phyloP scores from a whole-genome alignment of 2,329 filamentous ascomycete species.

The Aureobasidium sp. region DNA sequence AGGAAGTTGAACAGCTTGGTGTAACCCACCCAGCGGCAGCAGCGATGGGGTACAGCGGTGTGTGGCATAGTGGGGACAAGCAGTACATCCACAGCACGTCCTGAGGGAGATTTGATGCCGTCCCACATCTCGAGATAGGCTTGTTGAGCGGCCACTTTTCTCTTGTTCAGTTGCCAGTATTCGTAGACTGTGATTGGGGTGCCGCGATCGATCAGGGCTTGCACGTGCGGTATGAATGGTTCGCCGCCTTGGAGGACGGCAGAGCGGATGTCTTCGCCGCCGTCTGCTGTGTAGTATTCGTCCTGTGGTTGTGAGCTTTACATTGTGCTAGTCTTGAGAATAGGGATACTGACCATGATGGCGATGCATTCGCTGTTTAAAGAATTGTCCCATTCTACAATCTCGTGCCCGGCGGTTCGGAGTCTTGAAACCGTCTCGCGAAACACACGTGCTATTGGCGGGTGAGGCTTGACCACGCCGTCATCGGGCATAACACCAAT shows the following conservation, averaged over 20 bases:
- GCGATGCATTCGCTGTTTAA: conserved; percentile 50
- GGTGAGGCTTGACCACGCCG: conserved; percentile 23
- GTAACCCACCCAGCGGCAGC: conserved; percentile 26
- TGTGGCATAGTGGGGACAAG: conserved; percentile 57
- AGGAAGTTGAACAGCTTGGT: conserved; percentile 29
- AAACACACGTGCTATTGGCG: conserved; percentile 21
- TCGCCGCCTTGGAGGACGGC: conserved; percentile 52
- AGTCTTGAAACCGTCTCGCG: conserved; percentile 17
- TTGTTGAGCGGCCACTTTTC: conserved; percentile 48
- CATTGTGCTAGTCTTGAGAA: background rate
- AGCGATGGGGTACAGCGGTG: conserved; percentile 43
- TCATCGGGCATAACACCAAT: conserved; percentile 24
- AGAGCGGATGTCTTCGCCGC: conserved; percentile 54
- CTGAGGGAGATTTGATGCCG: conserved; percentile 37
- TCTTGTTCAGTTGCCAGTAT: conserved; percentile 61
- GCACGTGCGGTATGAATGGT: conserved; percentile 53
- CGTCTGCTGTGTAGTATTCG: conserved; percentile 55
- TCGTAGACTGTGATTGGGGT: conserved; percentile 53
- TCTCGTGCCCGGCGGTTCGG: conserved; percentile 34
- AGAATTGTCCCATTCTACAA: conserved; percentile 33
- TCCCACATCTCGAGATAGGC: conserved; percentile 56
- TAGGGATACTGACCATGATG: conserved; percentile 40
- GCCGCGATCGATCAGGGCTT: conserved; percentile 48
- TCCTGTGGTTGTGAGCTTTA: conserved; percentile 36
- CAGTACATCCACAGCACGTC: conserved; percentile 47